Evolutionary conservation across 2,329 filamentous ascomycete genomes (phyloP).

Genomic region (Simplicillium sp.): DNA sequence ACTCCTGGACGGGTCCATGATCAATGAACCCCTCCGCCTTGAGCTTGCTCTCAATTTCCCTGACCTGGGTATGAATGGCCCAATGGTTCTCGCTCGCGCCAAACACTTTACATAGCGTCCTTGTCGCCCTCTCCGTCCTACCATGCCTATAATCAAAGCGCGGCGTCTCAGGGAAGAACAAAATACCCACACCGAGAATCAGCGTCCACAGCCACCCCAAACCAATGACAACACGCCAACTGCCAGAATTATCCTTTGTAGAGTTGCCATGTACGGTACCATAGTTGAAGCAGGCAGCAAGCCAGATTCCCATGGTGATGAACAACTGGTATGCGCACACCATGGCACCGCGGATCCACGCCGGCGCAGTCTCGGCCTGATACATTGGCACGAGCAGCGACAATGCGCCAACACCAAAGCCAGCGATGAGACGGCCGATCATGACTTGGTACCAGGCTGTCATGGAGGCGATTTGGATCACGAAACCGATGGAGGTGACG

Average conservation of each 20-base stretch:
- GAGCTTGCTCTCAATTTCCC: slow-evolving; percentile 44
- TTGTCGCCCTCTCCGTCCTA: slow-evolving; percentile 32
- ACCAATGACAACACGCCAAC: slow-evolving; percentile 53
- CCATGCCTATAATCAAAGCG: slow-evolving; percentile 41
- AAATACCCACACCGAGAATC: slow-evolving; percentile 36
- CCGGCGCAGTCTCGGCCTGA: slow-evolving; percentile 60
- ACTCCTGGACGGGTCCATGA: slow-evolving; percentile 31
- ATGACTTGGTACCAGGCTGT: slow-evolving; percentile 55
- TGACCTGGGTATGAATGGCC: slow-evolving; percentile 36
- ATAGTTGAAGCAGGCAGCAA: slow-evolving; percentile 51
- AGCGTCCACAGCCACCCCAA: slow-evolving; percentile 42
- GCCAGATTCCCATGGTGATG: slow-evolving; percentile 61
- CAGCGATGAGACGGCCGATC: slow-evolving; percentile 54
- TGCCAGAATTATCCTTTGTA: slow-evolving; percentile 31
- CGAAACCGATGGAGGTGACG: slow-evolving; percentile 53
- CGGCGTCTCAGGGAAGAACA: slow-evolving; percentile 42
- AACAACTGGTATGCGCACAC: slow-evolving; percentile 62
- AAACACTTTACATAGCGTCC: slow-evolving; percentile 38
- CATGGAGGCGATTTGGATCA: slow-evolving; percentile 53
- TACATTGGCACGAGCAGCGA: slow-evolving; percentile 63
- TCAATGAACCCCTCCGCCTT: slow-evolving; percentile 33
- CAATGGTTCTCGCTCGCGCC: slow-evolving; percentile 31
- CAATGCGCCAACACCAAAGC: slow-evolving; percentile 57
- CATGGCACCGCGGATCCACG: slow-evolving; percentile 55
- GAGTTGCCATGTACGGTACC: slow-evolving; percentile 39